These are phyloP conservation scores for Babesia microti DNA, from an alignment of 169 alveolate genomes.

Conservation along the genomic window DNA sequence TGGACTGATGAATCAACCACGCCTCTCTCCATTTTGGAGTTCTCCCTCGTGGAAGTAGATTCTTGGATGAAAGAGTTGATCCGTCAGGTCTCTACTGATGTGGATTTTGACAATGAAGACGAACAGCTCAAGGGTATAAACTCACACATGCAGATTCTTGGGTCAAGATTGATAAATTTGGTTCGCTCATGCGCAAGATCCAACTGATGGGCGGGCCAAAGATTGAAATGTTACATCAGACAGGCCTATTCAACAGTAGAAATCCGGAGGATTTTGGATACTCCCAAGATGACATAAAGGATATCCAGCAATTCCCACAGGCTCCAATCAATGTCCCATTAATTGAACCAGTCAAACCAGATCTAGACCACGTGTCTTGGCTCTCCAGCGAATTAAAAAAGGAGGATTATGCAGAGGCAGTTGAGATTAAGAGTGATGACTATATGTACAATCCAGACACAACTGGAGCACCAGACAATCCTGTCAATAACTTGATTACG, in stretches of 20 bases:
- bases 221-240: slow-evolving; percentile 15
- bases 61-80: slow-evolving; percentile 39
- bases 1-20: slow-evolving; percentile 58
- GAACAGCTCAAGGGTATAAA: slow-evolving; percentile 25
- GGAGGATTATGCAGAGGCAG: slow-evolving; percentile 26
- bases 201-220: slow-evolving; percentile 47
- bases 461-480: too few species aligned
- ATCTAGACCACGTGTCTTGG: slow-evolving; percentile 32
- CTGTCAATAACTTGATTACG: too few species aligned
- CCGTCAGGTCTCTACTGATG: slow-evolving; percentile 39
- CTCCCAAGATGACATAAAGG: slow-evolving; percentile 18
- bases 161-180: slow-evolving; percentile 43
- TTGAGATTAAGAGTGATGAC: too few species aligned
- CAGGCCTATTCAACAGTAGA: slow-evolving; percentile 11
- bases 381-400: slow-evolving; percentile 26
- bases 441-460: too few species aligned
- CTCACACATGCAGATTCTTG: slow-evolving; percentile 20
- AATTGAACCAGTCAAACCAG: slow-evolving; percentile 11
- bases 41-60: slow-evolving; percentile 20
- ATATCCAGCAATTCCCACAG: slow-evolving; percentile 14
- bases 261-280: slow-evolving; percentile 30
- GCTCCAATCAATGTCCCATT: background rate
- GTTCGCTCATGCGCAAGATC: slow-evolving; percentile 20
- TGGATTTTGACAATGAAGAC: slow-evolving; percentile 39
- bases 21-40: slow-evolving; percentile 33